Conservation (phyloP, 75 land plant species). For the Ceratopteris richardii region DNA sequence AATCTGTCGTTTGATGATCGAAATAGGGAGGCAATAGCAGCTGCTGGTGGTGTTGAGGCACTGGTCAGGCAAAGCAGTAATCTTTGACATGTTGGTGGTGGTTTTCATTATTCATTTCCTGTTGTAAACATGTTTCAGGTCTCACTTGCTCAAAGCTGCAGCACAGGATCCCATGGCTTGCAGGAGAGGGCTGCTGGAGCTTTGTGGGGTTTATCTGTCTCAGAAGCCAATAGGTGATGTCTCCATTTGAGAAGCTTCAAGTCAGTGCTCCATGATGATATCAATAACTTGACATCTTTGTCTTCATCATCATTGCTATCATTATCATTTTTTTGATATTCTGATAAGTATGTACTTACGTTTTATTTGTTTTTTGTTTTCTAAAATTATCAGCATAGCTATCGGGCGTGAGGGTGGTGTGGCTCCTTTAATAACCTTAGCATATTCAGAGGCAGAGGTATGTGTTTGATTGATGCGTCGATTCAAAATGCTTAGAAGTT, state of each 20-base stretch:
- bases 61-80: constrained; percentile 43
- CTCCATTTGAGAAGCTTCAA: too few relatives aligned
- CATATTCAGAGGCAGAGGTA: constrained; percentile 82
- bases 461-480: too few relatives aligned
- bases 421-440: constrained; percentile 83
- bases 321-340: too few relatives aligned
- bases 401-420: constrained; percentile 97
- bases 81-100: not conserved
- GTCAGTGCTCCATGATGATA: too few relatives aligned
- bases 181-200: constrained; percentile 99
- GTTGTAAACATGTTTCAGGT: constrained; percentile 38
- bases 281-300: too few relatives aligned
- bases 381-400: constrained; percentile 60
- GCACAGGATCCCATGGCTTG: constrained; percentile 90
- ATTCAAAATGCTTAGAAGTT: too few relatives aligned
- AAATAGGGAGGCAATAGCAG: constrained; percentile 98
- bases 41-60: constrained; percentile 96
- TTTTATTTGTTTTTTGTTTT: too few relatives aligned
- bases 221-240: constrained; percentile 88
- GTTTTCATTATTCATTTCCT: not conserved
- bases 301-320: too few relatives aligned
- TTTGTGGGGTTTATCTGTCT: constrained; percentile 98
- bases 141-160: constrained; percentile 83
- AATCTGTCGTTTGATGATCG: constrained; percentile 97
- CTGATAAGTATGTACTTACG: too few relatives aligned